phyloP scores from a whole-genome alignment of 805 yeast genomes.

The Saccharomycopsis synnaedendra region DNA sequence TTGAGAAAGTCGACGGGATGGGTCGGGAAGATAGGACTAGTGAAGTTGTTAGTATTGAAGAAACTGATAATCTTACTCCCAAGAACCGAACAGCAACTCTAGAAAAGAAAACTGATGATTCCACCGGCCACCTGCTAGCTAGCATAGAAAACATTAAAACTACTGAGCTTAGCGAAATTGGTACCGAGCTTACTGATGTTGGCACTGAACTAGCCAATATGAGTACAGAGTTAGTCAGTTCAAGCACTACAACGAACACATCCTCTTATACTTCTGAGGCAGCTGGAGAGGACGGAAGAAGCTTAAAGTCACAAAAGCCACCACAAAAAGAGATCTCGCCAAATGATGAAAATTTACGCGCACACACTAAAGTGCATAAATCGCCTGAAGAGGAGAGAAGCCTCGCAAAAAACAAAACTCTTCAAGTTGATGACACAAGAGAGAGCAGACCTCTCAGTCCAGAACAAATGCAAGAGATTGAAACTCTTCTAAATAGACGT shows the following conservation, averaged over 20 bases:
- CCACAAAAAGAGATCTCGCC: background rate
- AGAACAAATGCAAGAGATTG: slow-evolving; percentile 8
- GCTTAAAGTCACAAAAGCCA: background rate
- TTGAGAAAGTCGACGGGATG: background rate
- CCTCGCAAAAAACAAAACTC: no score
- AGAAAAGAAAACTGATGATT: background rate
- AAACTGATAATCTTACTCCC: background rate
- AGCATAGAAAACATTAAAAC: no score
- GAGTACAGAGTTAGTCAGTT: background rate
- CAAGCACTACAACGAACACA: background rate
- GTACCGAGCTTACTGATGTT: slow-evolving; percentile 1
- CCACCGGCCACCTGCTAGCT: background rate
- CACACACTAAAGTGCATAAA: background rate
- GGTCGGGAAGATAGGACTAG: background rate
- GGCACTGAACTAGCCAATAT: background rate
- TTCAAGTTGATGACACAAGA: background rate
- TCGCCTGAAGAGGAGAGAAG: background rate
- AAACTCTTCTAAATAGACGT: slow-evolving; percentile 5
- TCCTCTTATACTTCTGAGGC: no score
- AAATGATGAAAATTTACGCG: background rate
- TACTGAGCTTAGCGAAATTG: background rate
- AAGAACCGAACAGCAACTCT: background rate
- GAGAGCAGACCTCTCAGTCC: slow-evolving; percentile 1
- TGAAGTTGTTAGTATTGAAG: background rate
- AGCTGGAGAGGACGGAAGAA: background rate